phyloP scores from a whole-genome alignment of 2,329 filamentous ascomycete genomes.

The Pseudocercospora vitis region DNA sequence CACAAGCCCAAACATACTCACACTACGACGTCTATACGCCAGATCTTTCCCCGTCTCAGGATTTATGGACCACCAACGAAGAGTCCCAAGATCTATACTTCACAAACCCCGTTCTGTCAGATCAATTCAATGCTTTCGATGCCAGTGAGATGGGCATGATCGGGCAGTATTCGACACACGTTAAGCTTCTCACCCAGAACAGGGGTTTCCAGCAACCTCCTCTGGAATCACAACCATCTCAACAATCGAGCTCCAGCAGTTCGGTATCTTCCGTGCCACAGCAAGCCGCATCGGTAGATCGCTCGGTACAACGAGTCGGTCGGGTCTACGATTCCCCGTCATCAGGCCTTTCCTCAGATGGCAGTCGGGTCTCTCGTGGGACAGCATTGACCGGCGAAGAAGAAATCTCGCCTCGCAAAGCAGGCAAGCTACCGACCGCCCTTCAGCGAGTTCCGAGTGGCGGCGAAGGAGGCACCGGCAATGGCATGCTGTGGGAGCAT shows the following conservation, averaged over 20 bases:
- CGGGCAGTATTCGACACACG: background rate
- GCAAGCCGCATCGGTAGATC: background rate
- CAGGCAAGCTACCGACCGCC: background rate
- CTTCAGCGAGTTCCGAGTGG: conserved; percentile 4
- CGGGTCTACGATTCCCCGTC: background rate
- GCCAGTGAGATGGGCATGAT: background rate
- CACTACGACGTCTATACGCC: conserved; percentile 20
- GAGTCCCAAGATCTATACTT: background rate
- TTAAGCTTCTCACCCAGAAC: background rate
- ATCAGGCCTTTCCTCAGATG: background rate
- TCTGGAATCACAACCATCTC: background rate
- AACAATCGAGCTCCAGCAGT: background rate
- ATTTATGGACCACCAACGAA: conserved; percentile 6
- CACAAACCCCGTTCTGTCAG: background rate
- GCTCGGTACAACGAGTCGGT: background rate
- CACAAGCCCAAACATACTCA: conserved; percentile 6
- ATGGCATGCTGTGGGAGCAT: conserved; percentile 26
- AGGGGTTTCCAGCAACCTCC: background rate
- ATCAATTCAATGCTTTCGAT: background rate
- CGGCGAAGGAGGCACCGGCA: conserved; percentile 3
- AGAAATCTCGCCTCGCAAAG: conserved; percentile 4
- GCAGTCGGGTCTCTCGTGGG: conserved; percentile 1
- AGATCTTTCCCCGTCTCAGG: conserved; percentile 13
- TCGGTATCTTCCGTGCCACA: background rate
- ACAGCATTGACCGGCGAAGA: background rate